Percentiles rank a stretch among this genome's conserved stretches.
phyloP scores from a whole-genome alignment of 2,329 filamentous ascomycete species.

The Colletotrichum tropicale region DNA sequence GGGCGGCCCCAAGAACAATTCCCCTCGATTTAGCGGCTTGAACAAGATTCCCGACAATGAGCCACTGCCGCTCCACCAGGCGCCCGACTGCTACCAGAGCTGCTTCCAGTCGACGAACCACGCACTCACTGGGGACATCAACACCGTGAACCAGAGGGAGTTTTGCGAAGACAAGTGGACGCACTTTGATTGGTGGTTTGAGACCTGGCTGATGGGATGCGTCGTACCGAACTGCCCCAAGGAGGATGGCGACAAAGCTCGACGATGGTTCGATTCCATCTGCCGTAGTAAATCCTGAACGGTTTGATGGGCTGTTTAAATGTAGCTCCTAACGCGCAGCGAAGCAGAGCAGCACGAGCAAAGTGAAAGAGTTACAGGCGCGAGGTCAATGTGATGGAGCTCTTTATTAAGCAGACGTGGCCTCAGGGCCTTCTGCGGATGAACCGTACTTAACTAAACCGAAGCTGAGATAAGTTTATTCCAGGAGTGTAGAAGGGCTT shows the following conservation, averaged over 20 bases:
- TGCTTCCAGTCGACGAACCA: not conserved
- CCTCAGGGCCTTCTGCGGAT: too few relatives aligned
- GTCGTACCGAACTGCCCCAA: not conserved
- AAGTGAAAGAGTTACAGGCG: not conserved
- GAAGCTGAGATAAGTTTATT: too few relatives aligned
- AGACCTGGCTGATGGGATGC: not conserved
- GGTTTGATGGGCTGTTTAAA: too few relatives aligned
- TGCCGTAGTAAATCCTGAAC: too few relatives aligned
- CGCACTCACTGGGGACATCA: not conserved
- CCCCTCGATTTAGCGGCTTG: not conserved
- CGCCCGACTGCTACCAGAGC: not conserved
- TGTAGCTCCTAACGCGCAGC: too few relatives aligned
- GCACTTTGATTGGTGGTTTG: not conserved
- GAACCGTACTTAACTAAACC: too few relatives aligned
- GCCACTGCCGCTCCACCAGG: not conserved
- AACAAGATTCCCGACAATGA: not conserved
- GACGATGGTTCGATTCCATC: not conserved
- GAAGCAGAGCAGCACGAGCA: too few relatives aligned
- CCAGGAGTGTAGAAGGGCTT: too few relatives aligned
- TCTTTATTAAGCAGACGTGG: not conserved
- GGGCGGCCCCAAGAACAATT: too few relatives aligned
- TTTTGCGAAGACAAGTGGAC: not conserved
- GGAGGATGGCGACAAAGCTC: not conserved
- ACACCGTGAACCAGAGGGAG: not conserved
- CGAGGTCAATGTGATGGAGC: not conserved